Conservation (phyloP, 768 basidiomycete species). For the Boletales sp. region DNA sequence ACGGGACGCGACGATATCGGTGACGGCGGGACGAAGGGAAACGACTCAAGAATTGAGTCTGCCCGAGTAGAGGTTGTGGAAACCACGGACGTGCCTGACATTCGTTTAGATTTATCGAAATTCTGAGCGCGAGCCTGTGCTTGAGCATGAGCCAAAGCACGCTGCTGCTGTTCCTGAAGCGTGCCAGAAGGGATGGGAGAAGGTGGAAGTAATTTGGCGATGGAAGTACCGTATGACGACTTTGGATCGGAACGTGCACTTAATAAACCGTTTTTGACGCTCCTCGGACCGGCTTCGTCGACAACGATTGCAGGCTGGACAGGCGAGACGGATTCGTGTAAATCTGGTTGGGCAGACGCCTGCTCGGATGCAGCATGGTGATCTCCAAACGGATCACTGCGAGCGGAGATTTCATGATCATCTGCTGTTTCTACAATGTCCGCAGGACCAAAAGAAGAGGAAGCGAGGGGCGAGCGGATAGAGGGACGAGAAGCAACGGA, state of each 20-base stretch:
- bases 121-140: constrained; percentile 56
- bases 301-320: constrained; percentile 55
- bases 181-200: constrained; percentile 29
- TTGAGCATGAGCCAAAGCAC: constrained; percentile 58
- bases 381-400: constrained; percentile 63
- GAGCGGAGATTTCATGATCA: constrained; percentile 25
- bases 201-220: constrained; percentile 58
- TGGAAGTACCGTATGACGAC: constrained; percentile 55
- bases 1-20: constrained; percentile 81
- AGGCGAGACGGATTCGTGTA: constrained; percentile 38
- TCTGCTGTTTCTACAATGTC: constrained; percentile 54
- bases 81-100: constrained; percentile 63
- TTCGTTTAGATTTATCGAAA: constrained; percentile 42
- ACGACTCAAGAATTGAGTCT: constrained; percentile 82
- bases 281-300: constrained; percentile 63
- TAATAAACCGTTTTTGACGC: constrained; percentile 57
- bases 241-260: constrained; percentile 38
- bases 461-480: constrained; percentile 64
- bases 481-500: constrained; percentile 38
- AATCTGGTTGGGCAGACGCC: constrained; percentile 30
- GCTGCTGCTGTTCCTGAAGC: constrained; percentile 66
- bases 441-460: constrained; percentile 66
- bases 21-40: constrained; percentile 87
- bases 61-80: constrained; percentile 70
- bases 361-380: constrained; percentile 33